A percentile compares a stretch with the other conserved stretches of the same genome.
Conservation (phyloP, 176 grass and related monocot genomes). For the Cymbopogon citratus region DNA sequence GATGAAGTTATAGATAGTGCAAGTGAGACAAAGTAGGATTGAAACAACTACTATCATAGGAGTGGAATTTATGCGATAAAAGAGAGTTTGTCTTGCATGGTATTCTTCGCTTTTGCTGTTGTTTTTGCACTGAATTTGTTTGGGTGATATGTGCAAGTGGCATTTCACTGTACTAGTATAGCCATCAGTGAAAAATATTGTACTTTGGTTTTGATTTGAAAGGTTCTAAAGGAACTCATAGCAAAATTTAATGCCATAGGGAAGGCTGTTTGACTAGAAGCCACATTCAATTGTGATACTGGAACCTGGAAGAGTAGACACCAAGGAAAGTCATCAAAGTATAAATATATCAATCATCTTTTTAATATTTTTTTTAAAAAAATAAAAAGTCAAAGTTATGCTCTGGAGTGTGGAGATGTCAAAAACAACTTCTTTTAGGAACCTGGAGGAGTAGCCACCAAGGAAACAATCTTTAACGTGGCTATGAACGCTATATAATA, state of each 20-base stretch:
- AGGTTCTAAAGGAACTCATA: background rate
- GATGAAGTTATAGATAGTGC: background rate
- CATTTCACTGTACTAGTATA: background rate
- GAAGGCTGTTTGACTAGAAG: background rate
- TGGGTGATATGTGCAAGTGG: constrained; percentile 12
- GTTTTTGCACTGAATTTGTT: background rate
- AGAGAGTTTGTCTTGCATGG: background rate
- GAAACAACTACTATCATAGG: background rate
- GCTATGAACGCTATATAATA: too few species aligned
- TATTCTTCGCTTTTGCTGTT: background rate
- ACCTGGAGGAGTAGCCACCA: too few species aligned
- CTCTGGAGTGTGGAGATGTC: too few species aligned
- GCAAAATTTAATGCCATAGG: background rate
- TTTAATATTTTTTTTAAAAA: too few species aligned
- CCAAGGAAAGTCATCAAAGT: too few species aligned
- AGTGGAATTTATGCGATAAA: constrained; percentile 3
- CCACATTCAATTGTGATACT: too few species aligned
- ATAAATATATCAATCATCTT: too few species aligned
- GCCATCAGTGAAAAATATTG: background rate
- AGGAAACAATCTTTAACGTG: too few species aligned
- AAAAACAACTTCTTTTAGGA: too few species aligned
- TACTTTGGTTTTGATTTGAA: background rate
- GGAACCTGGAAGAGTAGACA: too few species aligned
- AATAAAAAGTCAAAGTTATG: too few species aligned
- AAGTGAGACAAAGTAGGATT: constrained; percentile 6